A percentile compares a stretch with the other conserved stretches of the same genome.
Evolutionary conservation across 2,329 filamentous ascomycete genomes (phyloP).

Genomic region (Chrysoporthe cubensis): DNA sequence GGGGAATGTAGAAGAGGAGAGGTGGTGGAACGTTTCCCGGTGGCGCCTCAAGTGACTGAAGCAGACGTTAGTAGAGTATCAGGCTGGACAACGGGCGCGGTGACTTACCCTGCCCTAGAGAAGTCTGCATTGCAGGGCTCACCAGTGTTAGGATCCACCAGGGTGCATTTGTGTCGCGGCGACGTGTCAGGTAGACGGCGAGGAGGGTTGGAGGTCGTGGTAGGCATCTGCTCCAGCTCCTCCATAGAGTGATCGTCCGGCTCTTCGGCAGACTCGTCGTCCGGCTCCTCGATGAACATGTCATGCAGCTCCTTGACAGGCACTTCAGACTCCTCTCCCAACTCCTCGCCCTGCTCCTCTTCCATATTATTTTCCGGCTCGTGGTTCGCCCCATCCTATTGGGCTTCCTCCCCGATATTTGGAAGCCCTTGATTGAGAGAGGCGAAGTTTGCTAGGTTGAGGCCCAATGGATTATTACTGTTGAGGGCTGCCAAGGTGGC

Average conservation of each 20-base stretch:
- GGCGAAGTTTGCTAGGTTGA: constrained; percentile 43
- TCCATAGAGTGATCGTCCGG: not conserved
- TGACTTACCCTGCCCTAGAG: constrained; percentile 24
- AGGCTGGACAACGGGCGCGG: not conserved
- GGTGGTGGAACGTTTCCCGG: constrained; percentile 28
- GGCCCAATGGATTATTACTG: constrained; percentile 33
- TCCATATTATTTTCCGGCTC: constrained; percentile 27
- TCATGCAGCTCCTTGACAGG: constrained; percentile 15
- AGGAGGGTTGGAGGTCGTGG: constrained; percentile 21
- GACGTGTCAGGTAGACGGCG: constrained; percentile 23
- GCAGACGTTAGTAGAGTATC: not conserved
- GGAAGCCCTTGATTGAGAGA: constrained; percentile 39
- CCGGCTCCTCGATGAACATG: constrained; percentile 19
- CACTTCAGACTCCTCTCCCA: constrained; percentile 17
- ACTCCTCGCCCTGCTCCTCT: constrained; percentile 23
- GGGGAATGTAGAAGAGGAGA: constrained; percentile 26
- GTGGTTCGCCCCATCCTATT: constrained; percentile 31
- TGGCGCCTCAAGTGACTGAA: constrained; percentile 26
- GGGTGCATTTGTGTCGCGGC: constrained; percentile 26
- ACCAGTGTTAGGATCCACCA: constrained; percentile 27
- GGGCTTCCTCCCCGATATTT: constrained; percentile 50
- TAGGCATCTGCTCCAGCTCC: constrained; percentile 9
- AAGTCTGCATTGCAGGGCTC: constrained; percentile 29
- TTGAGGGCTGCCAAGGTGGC: constrained; percentile 39
- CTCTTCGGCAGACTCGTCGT: constrained; percentile 9